Evolutionary conservation across 192 early-diverging fungal species (phyloP).

Genomic region (Rhizophlyctis rosea): DNA sequence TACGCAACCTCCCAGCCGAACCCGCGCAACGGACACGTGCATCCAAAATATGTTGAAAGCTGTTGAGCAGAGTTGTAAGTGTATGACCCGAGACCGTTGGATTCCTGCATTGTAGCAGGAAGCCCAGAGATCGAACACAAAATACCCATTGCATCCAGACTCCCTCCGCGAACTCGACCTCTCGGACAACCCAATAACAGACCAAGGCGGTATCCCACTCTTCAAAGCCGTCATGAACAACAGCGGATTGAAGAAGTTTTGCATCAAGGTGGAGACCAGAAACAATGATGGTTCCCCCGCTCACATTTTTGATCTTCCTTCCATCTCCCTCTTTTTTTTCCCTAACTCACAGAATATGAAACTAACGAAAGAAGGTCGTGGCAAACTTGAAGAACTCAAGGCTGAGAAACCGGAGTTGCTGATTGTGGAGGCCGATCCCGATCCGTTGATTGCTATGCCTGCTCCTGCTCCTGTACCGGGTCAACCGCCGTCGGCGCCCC

Average conservation of each 20-base stretch:
- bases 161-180: constrained; percentile 43
- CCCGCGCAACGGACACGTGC: constrained; percentile 34
- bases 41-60: constrained; percentile 34
- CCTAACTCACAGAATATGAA: constrained; percentile 33
- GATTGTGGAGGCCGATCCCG: constrained; percentile 24
- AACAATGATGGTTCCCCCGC: background rate
- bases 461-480: too few relatives aligned
- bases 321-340: background rate
- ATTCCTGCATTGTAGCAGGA: too few relatives aligned
- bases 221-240: constrained; percentile 41
- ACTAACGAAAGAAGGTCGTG: constrained; percentile 33
- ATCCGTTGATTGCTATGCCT: too few relatives aligned
- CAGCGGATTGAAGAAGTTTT: constrained; percentile 28
- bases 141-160: constrained; percentile 15
- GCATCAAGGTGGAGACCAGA: constrained; percentile 25
- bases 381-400: constrained; percentile 44
- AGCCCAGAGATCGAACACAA: too few relatives aligned
- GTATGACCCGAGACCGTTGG: too few relatives aligned
- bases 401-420: constrained; percentile 42
- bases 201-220: constrained; percentile 30
- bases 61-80: constrained; percentile 45
- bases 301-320: background rate
- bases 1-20: too few relatives aligned
- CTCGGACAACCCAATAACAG: constrained; percentile 47
- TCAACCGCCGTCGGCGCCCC: too few relatives aligned